phyloP scores from a whole-genome alignment of 106 monocot species.

The Gastrodia elata region DNA sequence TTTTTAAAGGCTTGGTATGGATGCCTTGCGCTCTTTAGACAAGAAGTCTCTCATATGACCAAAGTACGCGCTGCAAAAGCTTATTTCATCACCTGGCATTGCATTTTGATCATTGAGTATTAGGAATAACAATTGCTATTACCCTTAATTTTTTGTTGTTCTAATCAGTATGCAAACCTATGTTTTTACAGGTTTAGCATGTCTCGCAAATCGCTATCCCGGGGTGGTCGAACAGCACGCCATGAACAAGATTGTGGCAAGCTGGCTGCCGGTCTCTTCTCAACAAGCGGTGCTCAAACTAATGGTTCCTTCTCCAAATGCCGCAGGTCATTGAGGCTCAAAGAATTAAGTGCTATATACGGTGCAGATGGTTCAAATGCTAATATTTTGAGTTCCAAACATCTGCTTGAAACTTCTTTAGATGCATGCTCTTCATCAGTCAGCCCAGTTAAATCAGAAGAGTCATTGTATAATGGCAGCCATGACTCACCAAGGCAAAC shows the following conservation, averaged over 20 bases:
- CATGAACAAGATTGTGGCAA: background rate
- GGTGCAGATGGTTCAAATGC: background rate
- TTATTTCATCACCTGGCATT: background rate
- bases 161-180: background rate
- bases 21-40: background rate
- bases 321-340: slow-evolving; percentile 20
- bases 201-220: background rate
- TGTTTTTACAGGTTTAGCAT: slow-evolving; percentile 7
- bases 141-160: background rate
- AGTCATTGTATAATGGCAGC: slow-evolving; percentile 6
- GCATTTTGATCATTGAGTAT: background rate
- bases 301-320: background rate
- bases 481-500: background rate
- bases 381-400: background rate
- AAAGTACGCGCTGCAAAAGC: background rate
- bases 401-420: slow-evolving; percentile 5
- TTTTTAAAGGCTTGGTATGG: background rate
- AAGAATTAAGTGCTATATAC: slow-evolving; percentile 8
- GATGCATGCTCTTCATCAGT: background rate
- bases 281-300: background rate
- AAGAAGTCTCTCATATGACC: background rate
- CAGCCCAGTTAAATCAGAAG: slow-evolving; percentile 9
- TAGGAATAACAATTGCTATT: background rate
- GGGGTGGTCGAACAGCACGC: background rate
- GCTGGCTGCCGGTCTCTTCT: background rate